Percentiles rank a stretch among this genome's conserved stretches.
phyloP scores from a whole-genome alignment of 2,329 filamentous ascomycete species.

The Didymella pinodella region DNA sequence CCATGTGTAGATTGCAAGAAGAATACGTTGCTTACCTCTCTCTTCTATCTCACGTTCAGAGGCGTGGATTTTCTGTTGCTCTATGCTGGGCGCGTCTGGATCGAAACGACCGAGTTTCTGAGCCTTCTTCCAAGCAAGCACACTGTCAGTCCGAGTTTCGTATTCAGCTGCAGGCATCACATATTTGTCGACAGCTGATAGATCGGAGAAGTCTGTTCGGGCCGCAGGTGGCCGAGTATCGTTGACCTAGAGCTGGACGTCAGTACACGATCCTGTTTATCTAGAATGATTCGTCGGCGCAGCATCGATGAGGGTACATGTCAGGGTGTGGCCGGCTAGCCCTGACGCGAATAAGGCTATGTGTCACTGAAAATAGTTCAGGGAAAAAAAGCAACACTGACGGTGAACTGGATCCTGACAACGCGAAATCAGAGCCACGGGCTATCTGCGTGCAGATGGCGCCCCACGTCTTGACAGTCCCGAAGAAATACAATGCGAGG shows the following conservation, averaged over 20 bases:
- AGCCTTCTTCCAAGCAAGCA: slow-evolving; percentile 94
- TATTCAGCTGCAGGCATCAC: slow-evolving; percentile 87
- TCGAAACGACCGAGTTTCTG: slow-evolving; percentile 97
- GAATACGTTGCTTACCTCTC: slow-evolving; percentile 61
- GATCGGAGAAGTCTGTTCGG: slow-evolving; percentile 81
- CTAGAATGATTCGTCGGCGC: slow-evolving; percentile 23
- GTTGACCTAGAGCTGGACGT: slow-evolving; percentile 65
- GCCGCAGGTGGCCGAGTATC: slow-evolving; percentile 80
- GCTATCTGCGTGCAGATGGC: not conserved
- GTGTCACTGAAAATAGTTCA: not conserved
- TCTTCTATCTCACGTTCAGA: slow-evolving; percentile 73
- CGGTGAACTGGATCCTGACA: not conserved
- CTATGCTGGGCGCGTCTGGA: slow-evolving; percentile 76
- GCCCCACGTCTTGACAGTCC: not conserved
- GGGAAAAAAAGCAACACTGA: slow-evolving; percentile 8
- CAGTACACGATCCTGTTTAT: slow-evolving; percentile 31
- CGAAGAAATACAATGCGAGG: not conserved
- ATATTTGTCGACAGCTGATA: slow-evolving; percentile 85
- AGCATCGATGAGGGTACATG: slow-evolving; percentile 18
- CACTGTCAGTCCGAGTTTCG: slow-evolving; percentile 83
- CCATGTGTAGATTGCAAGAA: slow-evolving; percentile 11
- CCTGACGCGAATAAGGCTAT: not conserved
- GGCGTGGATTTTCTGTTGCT: slow-evolving; percentile 74
- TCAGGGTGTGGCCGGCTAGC: not conserved
- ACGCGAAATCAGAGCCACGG: not conserved